These are phyloP conservation scores for Alternaria ethzedia DNA, from an alignment of 2,329 filamentous ascomycete genomes.

Conservation along the genomic window DNA sequence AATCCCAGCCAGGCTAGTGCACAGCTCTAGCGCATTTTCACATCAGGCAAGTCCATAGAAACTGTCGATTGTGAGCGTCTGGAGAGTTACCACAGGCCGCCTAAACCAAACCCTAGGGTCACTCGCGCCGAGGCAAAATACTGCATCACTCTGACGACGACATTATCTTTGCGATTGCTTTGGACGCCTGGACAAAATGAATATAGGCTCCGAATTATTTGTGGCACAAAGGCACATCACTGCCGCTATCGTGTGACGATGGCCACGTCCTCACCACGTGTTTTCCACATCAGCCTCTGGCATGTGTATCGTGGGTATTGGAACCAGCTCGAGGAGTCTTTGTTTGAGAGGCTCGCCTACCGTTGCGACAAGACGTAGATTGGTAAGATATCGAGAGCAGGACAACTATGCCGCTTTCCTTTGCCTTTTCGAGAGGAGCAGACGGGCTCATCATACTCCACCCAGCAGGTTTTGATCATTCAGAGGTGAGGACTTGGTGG, in stretches of 20 bases:
- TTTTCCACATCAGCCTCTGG: too few relatives aligned
- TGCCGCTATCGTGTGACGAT: background rate
- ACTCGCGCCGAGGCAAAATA: background rate
- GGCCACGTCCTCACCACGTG: too few relatives aligned
- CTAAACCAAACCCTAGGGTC: background rate
- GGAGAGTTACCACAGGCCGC: background rate
- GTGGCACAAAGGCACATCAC: background rate
- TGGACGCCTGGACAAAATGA: background rate
- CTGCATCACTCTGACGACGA: background rate
- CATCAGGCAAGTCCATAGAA: background rate
- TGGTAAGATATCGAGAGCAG: too few relatives aligned
- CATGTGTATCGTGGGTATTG: too few relatives aligned
- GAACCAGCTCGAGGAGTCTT: too few relatives aligned
- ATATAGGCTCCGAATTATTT: background rate
- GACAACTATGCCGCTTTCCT: too few relatives aligned
- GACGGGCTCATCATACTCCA: too few relatives aligned
- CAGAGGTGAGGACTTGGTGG: too few relatives aligned
- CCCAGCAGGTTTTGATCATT: too few relatives aligned
- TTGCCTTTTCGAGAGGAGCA: too few relatives aligned
- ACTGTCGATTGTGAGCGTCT: background rate
- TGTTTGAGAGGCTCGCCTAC: too few relatives aligned
- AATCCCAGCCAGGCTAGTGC: background rate
- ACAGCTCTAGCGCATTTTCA: accelerated
- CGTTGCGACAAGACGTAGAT: too few relatives aligned
- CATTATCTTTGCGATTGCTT: background rate